Evolutionary conservation across 2,329 filamentous ascomycete species (phyloP), one percentile per base, ranked within the genome.

Genomic region (Dissoconium aciculare): DNA sequence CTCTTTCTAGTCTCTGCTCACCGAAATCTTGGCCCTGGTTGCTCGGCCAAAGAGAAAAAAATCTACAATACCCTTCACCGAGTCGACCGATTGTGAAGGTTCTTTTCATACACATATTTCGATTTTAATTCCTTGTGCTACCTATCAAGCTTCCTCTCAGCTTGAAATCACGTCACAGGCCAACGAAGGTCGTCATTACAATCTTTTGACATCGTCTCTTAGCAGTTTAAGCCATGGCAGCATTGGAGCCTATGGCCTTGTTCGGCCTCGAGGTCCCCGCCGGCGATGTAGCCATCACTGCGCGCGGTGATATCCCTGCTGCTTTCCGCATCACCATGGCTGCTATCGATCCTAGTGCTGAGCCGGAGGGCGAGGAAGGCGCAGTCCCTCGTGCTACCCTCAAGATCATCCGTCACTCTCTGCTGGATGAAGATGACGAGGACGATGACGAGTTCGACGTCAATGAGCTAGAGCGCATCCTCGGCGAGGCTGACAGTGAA

Each of bases 291-390:
- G 65, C 89, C 56, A 74, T 94, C 48, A 78, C 82, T 44, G 83
- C 81, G 35, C 65, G 74, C 41, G 68, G 75, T 41, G 75, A 87
- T 45, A 77, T 87, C 50, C 80, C 81, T 53, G 81, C 83, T 38
- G 80, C 80, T 56, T 91, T 94, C 64, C 83, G 83, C 56, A 83
- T 98, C 53, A 95, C 85, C 51, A 98, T 98, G 89, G 89, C 91
- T 50, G 89, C 89, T 43, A 78, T 98, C 56, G 87, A 98, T 56
- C 89, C 89, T 35, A 83, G 73, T 50, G 80, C 80, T 48, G 67
- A 73, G 43, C 51, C 60, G 15, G 55, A 59, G 43, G 51, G 55
- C 32, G 54, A 57, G 27, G 54, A 56, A 17, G 53, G 55, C 34
- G 45, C 41, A 11, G 59, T 74, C 39, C 70, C 76, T 47, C 79